A percentile compares a stretch with the other conserved stretches of the same genome.
Evolutionary conservation across 129 eudicot species (phyloP).

Genomic region (Pulicaria dysenterica): DNA sequence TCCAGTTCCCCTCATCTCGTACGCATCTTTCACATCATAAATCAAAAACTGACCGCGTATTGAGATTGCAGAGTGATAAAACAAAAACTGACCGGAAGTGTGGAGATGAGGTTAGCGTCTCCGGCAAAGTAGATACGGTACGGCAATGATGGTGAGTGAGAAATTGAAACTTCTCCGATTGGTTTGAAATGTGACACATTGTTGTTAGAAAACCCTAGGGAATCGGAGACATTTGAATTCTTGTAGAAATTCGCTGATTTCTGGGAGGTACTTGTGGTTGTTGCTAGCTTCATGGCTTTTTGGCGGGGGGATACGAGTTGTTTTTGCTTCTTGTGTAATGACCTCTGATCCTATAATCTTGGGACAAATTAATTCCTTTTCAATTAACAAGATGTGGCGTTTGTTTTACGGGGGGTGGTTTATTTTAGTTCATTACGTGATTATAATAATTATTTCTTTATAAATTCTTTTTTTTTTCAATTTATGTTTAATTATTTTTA

Average conservation of each 20-base stretch:
- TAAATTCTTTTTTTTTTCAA: too few relatives aligned
- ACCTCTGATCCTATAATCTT: constrained; percentile 32
- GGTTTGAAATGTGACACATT: constrained; percentile 32
- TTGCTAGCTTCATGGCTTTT: constrained; percentile 41
- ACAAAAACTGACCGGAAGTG: constrained; percentile 22
- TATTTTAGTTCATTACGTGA: too few relatives aligned
- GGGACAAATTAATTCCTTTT: background rate
- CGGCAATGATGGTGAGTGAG: constrained; percentile 27
- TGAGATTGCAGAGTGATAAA: background rate
- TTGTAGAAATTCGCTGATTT: constrained; percentile 45
- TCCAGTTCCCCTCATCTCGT: constrained; percentile 8
- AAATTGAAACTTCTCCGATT: constrained; percentile 25
- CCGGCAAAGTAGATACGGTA: constrained; percentile 28
- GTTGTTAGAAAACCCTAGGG: constrained; percentile 35
- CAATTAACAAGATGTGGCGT: too few relatives aligned
- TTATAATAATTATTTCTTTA: too few relatives aligned
- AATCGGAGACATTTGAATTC: constrained; percentile 62
- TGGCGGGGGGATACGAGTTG: constrained; percentile 43
- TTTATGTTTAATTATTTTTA: too few relatives aligned
- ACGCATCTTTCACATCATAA: background rate
- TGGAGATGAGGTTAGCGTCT: constrained; percentile 22
- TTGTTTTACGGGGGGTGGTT: too few relatives aligned
- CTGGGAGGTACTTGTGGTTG: constrained; percentile 48
- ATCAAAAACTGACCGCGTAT: constrained; percentile 11
- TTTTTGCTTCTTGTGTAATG: constrained; percentile 18